Percentiles rank a stretch among this genome's conserved stretches.
Evolutionary conservation across 2,329 filamentous ascomycete genomes (phyloP).

Genomic region (Akanthomyces muscarius): DNA sequence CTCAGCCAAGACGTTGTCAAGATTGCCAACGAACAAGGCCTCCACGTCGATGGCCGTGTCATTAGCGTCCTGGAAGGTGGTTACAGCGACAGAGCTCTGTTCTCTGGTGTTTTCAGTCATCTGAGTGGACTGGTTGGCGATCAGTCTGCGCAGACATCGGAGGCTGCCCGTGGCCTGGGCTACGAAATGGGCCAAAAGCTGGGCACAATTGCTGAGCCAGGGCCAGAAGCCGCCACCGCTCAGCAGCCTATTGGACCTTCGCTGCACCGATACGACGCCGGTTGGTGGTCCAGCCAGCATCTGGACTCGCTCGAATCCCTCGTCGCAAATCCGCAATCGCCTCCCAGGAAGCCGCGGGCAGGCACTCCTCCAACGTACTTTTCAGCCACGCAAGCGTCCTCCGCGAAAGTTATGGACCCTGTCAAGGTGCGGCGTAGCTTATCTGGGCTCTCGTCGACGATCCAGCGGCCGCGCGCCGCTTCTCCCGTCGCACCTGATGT

Average conservation of each 20-base stretch:
- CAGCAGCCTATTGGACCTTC: conserved; percentile 23
- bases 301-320: conserved; percentile 67
- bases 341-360: conserved; percentile 51
- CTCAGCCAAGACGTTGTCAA: conserved; percentile 82
- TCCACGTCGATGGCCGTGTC: conserved; percentile 75
- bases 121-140: conserved; percentile 72
- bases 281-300: conserved; percentile 66
- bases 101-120: conserved; percentile 85
- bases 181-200: conserved; percentile 56
- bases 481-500: conserved; percentile 76
- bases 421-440: conserved; percentile 61
- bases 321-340: conserved; percentile 46
- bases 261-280: conserved; percentile 54
- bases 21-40: conserved; percentile 74
- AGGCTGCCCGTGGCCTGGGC: conserved; percentile 40
- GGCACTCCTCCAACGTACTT: conserved; percentile 69
- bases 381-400: conserved; percentile 83
- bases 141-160: conserved; percentile 36
- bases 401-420: conserved; percentile 70
- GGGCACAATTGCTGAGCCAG: conserved; percentile 35
- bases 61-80: conserved; percentile 95
- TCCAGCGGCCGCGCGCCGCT: conserved; percentile 43
- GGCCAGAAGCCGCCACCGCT: conserved; percentile 22
- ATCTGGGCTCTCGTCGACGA: conserved; percentile 45
- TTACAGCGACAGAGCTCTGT: conserved; percentile 88